A percentile compares a stretch with the other conserved stretches of the same genome.
These are phyloP conservation scores for Amanita brunnescens DNA, from an alignment of 768 basidiomycete genomes.

Conservation along the genomic window DNA sequence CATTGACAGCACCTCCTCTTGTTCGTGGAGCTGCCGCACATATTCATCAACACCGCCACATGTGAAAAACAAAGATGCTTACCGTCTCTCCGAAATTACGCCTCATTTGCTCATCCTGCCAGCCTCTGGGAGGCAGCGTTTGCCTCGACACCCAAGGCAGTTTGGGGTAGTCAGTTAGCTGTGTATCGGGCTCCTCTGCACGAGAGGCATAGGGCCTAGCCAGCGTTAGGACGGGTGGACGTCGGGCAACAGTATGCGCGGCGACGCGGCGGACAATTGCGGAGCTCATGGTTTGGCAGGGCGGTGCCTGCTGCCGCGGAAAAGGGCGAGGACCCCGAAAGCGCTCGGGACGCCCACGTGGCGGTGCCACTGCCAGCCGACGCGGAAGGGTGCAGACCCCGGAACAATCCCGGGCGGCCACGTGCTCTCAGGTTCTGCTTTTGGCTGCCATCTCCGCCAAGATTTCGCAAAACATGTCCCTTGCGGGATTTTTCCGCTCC, in stretches of 20 bases:
- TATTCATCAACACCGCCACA: slow-evolving; percentile 7
- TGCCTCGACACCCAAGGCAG: slow-evolving; percentile 63
- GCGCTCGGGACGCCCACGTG: too few species aligned
- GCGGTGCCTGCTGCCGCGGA: neutral
- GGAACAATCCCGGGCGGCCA: neutral
- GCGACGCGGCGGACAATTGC: slow-evolving; percentile 29
- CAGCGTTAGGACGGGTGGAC: slow-evolving; percentile 4
- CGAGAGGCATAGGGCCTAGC: slow-evolving; percentile 27
- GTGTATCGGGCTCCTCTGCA: slow-evolving; percentile 46
- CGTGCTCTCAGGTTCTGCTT: neutral
- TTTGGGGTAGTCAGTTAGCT: slow-evolving; percentile 65
- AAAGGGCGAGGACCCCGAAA: neutral
- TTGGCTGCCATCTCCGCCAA: neutral
- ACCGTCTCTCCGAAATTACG: slow-evolving; percentile 80
- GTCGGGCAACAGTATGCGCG: slow-evolving; percentile 21
- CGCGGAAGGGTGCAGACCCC: neutral
- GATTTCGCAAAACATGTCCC: neutral
- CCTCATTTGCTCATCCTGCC: slow-evolving; percentile 70
- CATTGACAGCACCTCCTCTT: slow-evolving; percentile 76
- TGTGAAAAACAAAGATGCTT: slow-evolving; percentile 16
- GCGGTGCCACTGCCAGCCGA: too few species aligned
- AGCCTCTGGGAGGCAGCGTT: slow-evolving; percentile 52
- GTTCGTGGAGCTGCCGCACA: slow-evolving; percentile 58
- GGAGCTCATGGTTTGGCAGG: slow-evolving; percentile 23
- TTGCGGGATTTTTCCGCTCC: slow-evolving; percentile 1